Base-by-base conservation (phyloP, 495 filamentous ascomycete genomes). In the Aspergillus sclerotioniger region DNA sequence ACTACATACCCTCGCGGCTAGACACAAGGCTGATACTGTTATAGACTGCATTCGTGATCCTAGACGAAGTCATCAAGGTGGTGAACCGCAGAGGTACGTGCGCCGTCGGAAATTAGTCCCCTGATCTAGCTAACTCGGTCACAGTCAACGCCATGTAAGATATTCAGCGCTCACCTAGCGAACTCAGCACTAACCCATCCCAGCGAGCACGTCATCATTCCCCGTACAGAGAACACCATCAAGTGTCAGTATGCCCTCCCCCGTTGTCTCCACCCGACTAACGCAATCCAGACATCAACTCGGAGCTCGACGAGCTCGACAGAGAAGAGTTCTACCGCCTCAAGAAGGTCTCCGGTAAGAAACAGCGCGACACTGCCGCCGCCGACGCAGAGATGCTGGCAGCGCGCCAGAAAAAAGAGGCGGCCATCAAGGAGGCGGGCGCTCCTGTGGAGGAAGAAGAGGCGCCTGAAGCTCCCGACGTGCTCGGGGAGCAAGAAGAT, bases 51-150 rank as follows among this genome's bases (percentile, higher is more conserved):
- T 99, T 99, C 67, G 90, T 99, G 39, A 97, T 96, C 60, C 71
- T 99, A 59, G 94, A 99, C 69, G 95, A 98, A 68, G 95, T 99
- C 54, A 99, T 99, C 74, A 99, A 99, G 80, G 90, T 97, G 25
- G 94, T 99, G 32, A 99, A 98, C 72, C 86, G 94, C 60, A 88
- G 94, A 90, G 88, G 86, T 87, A 76, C 71, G 82, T 67, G 28
- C 21, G 5, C 13, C 37, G 37, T 10, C 15, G 47, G 17, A 29
- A n/a, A 3, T 28, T 10, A 45, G 13, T 21, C 25, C 17, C n/a
- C 31, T 50, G 6, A 45, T 9, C 19, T 49, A 41, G 47, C 63
- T 72, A 60, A 84, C 63, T 19, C 16, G n/a, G 6, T 55, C 35
- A 57, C 53, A 90, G 93, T 98, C 16, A 98, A 97, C 75, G 93